These are phyloP conservation scores for Nicotiana paniculata DNA, from an alignment of 257 asterid genomes.

Conservation along the genomic window DNA sequence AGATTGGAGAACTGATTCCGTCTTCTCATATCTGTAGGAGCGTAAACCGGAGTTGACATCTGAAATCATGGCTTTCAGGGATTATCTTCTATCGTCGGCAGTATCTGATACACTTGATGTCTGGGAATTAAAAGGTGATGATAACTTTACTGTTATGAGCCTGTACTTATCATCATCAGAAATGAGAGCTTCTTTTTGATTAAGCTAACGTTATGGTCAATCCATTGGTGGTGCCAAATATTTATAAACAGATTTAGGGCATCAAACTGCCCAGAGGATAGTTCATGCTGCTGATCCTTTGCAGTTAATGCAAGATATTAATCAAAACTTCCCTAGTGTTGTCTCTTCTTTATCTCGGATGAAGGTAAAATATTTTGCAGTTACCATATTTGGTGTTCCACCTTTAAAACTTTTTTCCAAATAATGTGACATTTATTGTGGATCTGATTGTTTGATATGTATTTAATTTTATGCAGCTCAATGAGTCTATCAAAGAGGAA, in stretches of 20 bases:
- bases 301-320: slow-evolving; percentile 92
- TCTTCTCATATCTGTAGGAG: slow-evolving; percentile 54
- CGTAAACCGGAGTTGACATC: slow-evolving; percentile 87
- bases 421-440: slow-evolving; percentile 3
- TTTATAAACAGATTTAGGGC: slow-evolving; percentile 70
- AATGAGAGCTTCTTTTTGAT: not conserved
- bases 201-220: not conserved
- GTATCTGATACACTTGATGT: slow-evolving; percentile 85
- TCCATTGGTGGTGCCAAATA: not conserved
- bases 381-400: slow-evolving; percentile 7
- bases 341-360: slow-evolving; percentile 93
- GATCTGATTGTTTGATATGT: slow-evolving; percentile 22
- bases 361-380: slow-evolving; percentile 52
- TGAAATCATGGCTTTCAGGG: slow-evolving; percentile 98
- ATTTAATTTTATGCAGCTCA: slow-evolving; percentile 54
- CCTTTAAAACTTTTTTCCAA: not conserved
- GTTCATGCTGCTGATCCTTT: slow-evolving; percentile 96
- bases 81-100: slow-evolving; percentile 78
- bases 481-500: slow-evolving; percentile 92
- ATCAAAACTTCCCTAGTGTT: slow-evolving; percentile 87
- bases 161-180: not conserved
- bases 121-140: slow-evolving; percentile 93
- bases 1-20: slow-evolving; percentile 8
- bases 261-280: slow-evolving; percentile 97
- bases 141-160: slow-evolving; percentile 1